Evolutionary conservation across 1,284 basidiomycete genomes (phyloP).

Genomic region (Papiliotrema laurentii): DNA sequence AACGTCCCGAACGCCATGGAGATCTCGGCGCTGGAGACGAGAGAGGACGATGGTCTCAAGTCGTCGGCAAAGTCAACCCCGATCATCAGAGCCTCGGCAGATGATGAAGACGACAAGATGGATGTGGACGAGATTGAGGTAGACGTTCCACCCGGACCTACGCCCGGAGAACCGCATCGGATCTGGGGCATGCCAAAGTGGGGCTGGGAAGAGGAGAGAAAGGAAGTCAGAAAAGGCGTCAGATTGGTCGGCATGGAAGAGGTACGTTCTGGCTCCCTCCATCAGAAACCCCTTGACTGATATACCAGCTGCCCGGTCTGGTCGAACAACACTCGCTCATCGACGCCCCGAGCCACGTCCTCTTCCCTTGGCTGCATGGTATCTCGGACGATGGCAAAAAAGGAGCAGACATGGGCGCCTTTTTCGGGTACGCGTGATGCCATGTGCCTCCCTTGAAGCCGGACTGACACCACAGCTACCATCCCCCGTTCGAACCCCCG

Average conservation of each 20-base stretch:
- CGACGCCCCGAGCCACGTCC: constrained; percentile 43
- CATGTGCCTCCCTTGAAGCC: not conserved
- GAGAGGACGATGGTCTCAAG: not conserved
- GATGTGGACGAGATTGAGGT: constrained; percentile 8
- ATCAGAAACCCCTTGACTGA: not conserved
- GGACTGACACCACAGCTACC: constrained; percentile 12
- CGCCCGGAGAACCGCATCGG: constrained; percentile 12
- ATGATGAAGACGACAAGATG: constrained; percentile 4
- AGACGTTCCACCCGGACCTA: constrained; percentile 7
- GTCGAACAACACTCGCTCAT: constrained; percentile 40
- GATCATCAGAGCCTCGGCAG: not conserved
- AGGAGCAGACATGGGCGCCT: constrained; percentile 42
- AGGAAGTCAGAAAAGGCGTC: constrained; percentile 40
- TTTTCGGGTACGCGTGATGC: constrained; percentile 35
- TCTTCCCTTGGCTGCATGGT: constrained; percentile 49
- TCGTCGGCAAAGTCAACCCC: not conserved
- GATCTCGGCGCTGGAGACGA: constrained; percentile 9
- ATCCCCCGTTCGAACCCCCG: constrained; percentile 43
- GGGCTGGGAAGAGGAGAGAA: constrained; percentile 41
- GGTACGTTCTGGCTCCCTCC: constrained; percentile 14
- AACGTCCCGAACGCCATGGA: not conserved
- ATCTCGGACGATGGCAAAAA: constrained; percentile 45
- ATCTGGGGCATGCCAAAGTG: constrained; percentile 47
- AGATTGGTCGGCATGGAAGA: constrained; percentile 41
- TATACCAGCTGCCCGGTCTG: constrained; percentile 29